phyloP scores from a whole-genome alignment of 352 stramenopile genomes.

The Globisporangium parvum region DNA sequence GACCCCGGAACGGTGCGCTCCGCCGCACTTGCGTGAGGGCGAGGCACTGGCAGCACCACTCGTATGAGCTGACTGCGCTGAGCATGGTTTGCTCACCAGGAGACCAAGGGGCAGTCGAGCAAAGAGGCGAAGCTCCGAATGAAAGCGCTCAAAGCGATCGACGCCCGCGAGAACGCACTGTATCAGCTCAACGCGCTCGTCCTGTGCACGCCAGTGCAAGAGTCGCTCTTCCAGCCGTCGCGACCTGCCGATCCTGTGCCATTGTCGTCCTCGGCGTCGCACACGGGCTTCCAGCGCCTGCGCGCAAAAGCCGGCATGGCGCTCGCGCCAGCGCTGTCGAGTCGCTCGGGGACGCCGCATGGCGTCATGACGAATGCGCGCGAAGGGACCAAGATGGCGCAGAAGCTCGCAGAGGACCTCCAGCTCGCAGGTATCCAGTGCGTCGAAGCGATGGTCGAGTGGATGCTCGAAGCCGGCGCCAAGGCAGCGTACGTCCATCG shows the following conservation, averaged over 20 bases:
- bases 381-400: constrained; percentile 60
- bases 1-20: constrained; percentile 14
- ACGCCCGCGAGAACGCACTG: constrained; percentile 53
- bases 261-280: constrained; percentile 12
- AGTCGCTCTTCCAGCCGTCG: constrained; percentile 45
- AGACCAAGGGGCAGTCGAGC: constrained; percentile 17
- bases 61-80: no score
- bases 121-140: constrained; percentile 72
- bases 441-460: constrained; percentile 74
- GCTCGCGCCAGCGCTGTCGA: constrained; percentile 23
- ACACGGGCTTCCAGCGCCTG: constrained; percentile 25
- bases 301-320: constrained; percentile 38
- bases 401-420: constrained; percentile 59
- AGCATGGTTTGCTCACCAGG: constrained; percentile 7
- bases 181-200: constrained; percentile 71
- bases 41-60: neutral
- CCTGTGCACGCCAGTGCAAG: constrained; percentile 57
- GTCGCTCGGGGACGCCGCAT: neutral
- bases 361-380: constrained; percentile 57
- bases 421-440: constrained; percentile 62
- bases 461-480: constrained; percentile 70
- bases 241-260: constrained; percentile 25
- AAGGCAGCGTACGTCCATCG: constrained; percentile 47
- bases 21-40: no score
- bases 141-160: constrained; percentile 63